Evolutionary conservation across 1,139 yeast genomes (phyloP).

Genomic region (Sugiyamaella japonica): DNA sequence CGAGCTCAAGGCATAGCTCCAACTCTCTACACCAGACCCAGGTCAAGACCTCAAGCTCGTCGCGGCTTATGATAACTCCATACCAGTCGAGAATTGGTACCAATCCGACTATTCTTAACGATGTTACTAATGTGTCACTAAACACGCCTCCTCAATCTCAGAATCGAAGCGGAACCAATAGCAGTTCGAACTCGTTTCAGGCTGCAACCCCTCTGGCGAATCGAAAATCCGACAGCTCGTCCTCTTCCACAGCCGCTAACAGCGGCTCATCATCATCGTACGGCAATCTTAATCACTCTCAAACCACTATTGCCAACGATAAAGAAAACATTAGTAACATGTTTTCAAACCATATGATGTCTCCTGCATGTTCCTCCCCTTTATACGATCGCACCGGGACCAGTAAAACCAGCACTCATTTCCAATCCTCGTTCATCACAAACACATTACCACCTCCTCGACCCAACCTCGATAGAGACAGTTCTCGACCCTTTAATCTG

Average conservation of each 20-base stretch:
- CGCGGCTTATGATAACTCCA: slow-evolving; percentile 16
- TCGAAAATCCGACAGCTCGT: slow-evolving; percentile 3
- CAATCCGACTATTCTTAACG: slow-evolving; percentile 24
- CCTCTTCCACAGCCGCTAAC: slow-evolving; percentile 14
- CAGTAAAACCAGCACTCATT: background rate
- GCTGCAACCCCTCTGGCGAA: slow-evolving; percentile 30
- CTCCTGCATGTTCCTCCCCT: slow-evolving; percentile 27
- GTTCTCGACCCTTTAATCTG: background rate
- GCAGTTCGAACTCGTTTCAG: background rate
- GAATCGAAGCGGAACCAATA: slow-evolving; percentile 5
- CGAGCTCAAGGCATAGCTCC: slow-evolving; percentile 23
- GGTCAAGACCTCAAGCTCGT: background rate
- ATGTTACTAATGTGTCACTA: slow-evolving; percentile 18
- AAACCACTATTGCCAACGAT: slow-evolving; percentile 8
- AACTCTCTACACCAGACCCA: too few species aligned
- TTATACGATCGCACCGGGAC: slow-evolving; percentile 17
- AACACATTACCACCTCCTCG: slow-evolving; percentile 8
- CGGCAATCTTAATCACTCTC: background rate
- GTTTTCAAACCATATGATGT: slow-evolving; percentile 23
- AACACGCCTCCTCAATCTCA: slow-evolving; percentile 28
- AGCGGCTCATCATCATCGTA: too few species aligned
- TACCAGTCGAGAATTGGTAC: slow-evolving; percentile 3
- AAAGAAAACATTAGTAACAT: slow-evolving; percentile 23
- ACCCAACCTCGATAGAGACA: background rate
- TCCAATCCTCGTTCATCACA: background rate